These are phyloP conservation scores for Amanita jacksonii DNA, from an alignment of 768 basidiomycete species.

Conservation along the genomic window DNA sequence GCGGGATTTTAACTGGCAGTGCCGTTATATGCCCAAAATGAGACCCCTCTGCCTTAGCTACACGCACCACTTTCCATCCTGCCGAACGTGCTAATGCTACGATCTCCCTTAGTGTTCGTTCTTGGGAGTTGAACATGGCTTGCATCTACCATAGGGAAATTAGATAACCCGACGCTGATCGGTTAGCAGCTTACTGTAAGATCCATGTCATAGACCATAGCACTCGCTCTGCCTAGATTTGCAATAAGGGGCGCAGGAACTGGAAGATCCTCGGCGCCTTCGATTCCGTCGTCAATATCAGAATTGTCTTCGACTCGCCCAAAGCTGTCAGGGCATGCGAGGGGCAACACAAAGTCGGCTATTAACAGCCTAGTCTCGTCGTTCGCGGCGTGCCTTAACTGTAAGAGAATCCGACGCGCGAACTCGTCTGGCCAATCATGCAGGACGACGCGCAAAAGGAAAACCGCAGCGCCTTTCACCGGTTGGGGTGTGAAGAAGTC, in stretches of 20 bases:
- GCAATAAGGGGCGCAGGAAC: slow-evolving; percentile 56
- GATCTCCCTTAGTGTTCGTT: slow-evolving; percentile 59
- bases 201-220: slow-evolving; percentile 65
- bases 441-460: slow-evolving; percentile 58
- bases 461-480: slow-evolving; percentile 45
- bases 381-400: slow-evolving; percentile 35
- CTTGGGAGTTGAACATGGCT: slow-evolving; percentile 56
- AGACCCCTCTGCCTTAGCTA: slow-evolving; percentile 49
- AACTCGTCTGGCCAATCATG: slow-evolving; percentile 73
- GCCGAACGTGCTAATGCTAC: slow-evolving; percentile 42
- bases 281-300: slow-evolving; percentile 17
- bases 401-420: slow-evolving; percentile 36
- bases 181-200: slow-evolving; percentile 35
- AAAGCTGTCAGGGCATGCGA: slow-evolving; percentile 54
- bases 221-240: slow-evolving; percentile 65
- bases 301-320: slow-evolving; percentile 1
- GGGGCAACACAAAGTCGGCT: slow-evolving; percentile 61
- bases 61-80: slow-evolving; percentile 53
- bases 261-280: slow-evolving; percentile 43
- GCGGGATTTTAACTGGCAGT: slow-evolving; percentile 46
- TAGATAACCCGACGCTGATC: not conserved
- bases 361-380: slow-evolving; percentile 55
- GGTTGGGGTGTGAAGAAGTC: slow-evolving; percentile 71
- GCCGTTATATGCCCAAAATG: slow-evolving; percentile 67
- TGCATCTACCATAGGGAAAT: slow-evolving; percentile 45